These are phyloP conservation scores for Trichoderma sp. DNA, from an alignment of 2,329 filamentous ascomycete genomes.

Conservation along the genomic window DNA sequence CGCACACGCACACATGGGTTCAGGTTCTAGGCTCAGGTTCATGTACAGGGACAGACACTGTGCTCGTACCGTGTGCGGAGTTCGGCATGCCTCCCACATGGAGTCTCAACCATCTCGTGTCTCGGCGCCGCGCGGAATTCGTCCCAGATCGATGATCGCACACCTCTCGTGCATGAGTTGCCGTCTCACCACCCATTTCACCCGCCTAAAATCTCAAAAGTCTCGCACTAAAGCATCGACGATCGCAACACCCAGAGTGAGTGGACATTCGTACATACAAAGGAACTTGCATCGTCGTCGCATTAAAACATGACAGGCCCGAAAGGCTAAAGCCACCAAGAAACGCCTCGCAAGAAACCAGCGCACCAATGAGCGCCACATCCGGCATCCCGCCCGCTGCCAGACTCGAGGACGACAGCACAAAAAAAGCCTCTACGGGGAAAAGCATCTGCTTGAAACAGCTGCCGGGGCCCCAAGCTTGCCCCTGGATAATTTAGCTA, in stretches of 20 bases:
- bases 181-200: neutral
- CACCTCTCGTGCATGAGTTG: neutral
- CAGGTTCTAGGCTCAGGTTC: neutral
- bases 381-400: constrained; percentile 11
- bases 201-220: neutral
- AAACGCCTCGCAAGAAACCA: neutral
- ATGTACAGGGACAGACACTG: neutral
- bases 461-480: neutral
- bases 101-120: neutral
- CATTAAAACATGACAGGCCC: constrained; percentile 2
- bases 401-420: neutral
- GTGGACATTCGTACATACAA: neutral
- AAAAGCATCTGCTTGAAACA: neutral
- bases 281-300: neutral
- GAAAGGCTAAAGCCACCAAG: neutral
- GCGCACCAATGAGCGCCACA: constrained; percentile 8
- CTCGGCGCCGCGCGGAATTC: neutral
- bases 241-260: neutral
- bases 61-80: neutral
- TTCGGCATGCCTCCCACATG: neutral
- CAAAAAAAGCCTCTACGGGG: neutral
- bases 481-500: constrained; percentile 19
- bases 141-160: neutral
- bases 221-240: constrained; percentile 4
- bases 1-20: neutral